phyloP scores from a whole-genome alignment of 306 rosid genomes.

The Lathyrus tuberosus region DNA sequence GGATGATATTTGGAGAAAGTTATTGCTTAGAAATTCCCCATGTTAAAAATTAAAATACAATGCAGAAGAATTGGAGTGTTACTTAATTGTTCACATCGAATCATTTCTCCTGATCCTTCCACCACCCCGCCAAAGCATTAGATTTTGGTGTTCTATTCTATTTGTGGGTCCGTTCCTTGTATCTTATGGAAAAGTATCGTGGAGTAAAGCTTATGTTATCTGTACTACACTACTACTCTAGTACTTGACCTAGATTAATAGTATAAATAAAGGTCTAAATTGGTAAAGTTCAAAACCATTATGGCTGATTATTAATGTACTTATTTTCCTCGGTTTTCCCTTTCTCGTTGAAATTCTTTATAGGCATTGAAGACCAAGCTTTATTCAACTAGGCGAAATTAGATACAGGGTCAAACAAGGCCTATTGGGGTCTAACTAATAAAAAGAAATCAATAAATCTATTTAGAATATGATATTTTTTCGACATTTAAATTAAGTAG shows the following conservation, averaged over 20 bases:
- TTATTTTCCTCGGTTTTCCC: neutral
- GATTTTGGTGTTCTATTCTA: conserved; percentile 13
- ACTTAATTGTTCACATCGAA: conserved; percentile 4
- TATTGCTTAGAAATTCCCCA: neutral
- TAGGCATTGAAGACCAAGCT: conserved; percentile 3
- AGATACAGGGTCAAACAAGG: neutral
- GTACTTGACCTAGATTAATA: conserved; percentile 23
- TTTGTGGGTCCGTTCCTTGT: neutral
- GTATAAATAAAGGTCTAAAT: conserved; percentile 12
- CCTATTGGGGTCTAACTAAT: neutral
- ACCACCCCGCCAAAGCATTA: conserved; percentile 24
- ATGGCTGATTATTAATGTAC: neutral
- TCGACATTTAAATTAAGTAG: conserved; percentile 12
- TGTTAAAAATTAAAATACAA: conserved; percentile 10
- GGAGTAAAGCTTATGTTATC: conserved; percentile 4
- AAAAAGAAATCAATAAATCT: conserved; percentile 13
- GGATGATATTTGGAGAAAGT: conserved; percentile 19
- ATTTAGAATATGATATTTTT: conserved; percentile 29
- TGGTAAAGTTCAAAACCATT: conserved; percentile 28
- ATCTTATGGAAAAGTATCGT: conserved; percentile 1
- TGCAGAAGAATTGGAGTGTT: neutral
- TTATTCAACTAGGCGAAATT: conserved; percentile 3
- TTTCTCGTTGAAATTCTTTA: conserved; percentile 13
- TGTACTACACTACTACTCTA: neutral
- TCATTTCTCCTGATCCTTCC: conserved; percentile 23